Evolutionary conservation across 352 stramenopile species (phyloP), one percentile per base, ranked within the genome.

Genomic region (Phytophthora podocarpi): DNA sequence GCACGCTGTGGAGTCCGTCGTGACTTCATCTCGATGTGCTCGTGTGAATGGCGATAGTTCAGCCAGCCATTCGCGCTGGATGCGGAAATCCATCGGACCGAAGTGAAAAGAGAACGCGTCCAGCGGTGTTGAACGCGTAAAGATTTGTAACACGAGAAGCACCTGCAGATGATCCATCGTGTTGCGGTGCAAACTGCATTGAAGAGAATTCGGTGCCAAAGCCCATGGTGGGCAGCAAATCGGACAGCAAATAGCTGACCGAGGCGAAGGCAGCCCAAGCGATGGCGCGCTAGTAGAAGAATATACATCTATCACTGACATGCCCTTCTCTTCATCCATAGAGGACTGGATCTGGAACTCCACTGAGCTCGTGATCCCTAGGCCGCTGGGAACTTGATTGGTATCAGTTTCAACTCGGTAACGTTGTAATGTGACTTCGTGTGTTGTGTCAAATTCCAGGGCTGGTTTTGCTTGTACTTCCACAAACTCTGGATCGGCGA

Each of bases 41-140:
- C 12, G 15, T 1, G 8, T 43, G 1, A 28, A 21, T 32, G 45
- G 27, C 2, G 43, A 34, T 9, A 64, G 35, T 41, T 54, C 45
- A 9, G 55, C 37, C 20, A 64, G 13, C 55, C 55, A 64, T 28
- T 32, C 15, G 3, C 26, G 45, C 45, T 57, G 55, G 20, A 64
- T 64, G 12, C 23, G 55, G 27, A 51, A 43, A 37, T 64, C 28
- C 45, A 57, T 49, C 10, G 15, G 55, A 5, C 18, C 28, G 16
- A 64, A 57, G 55, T 64, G 54, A 20, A 64, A 64, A 6, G 55
- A 20, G 39, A 57, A 58, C 3, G 35, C 18, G 12, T 43, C 26
- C 36, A 64, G 21, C 20, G 55, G 55, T 10, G 31, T 35, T 10
- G 21, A 64, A 5, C n/a, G n/a, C 45, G 51, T 10, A n/a, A 64